Evolutionary conservation across 192 early-diverging fungal species (phyloP).

Genomic region (Polychytrium aggregatum): DNA sequence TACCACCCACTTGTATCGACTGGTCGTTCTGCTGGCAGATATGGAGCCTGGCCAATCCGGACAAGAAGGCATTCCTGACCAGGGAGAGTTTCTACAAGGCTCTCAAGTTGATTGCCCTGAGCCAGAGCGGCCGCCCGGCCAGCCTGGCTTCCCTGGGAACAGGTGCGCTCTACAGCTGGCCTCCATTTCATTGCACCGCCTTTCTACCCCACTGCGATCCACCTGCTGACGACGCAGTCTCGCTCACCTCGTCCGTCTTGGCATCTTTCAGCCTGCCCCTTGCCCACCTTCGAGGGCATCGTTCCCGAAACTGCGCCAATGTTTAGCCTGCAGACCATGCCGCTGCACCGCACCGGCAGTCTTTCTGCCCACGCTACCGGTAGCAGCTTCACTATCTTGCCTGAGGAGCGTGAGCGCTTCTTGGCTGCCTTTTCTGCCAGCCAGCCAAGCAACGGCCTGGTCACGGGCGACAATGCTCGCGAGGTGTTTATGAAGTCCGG

Average conservation of each 20-base stretch:
- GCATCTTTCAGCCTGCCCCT: not conserved
- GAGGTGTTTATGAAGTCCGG: constrained; percentile 71
- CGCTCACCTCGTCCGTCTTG: too few relatives aligned
- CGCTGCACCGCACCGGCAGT: too few relatives aligned
- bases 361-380: too few relatives aligned
- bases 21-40: constrained; percentile 43
- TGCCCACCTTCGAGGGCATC: constrained; percentile 1
- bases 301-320: too few relatives aligned
- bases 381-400: constrained; percentile 7
- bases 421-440: constrained; percentile 46
- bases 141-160: constrained; percentile 36
- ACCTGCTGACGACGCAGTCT: too few relatives aligned
- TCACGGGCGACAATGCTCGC: constrained; percentile 54
- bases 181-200: too few relatives aligned
- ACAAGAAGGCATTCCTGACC: constrained; percentile 65
- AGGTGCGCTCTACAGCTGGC: too few relatives aligned
- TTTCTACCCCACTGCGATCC: too few relatives aligned
- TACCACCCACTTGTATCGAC: too few relatives aligned
- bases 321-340: too few relatives aligned
- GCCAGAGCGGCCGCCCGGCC: constrained; percentile 57
- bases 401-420: constrained; percentile 51
- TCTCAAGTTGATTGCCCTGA: constrained; percentile 80
- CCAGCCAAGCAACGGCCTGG: constrained; percentile 40
- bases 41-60: constrained; percentile 76
- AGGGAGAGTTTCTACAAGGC: constrained; percentile 64